Evolutionary conservation across 768 basidiomycete genomes (phyloP).

Genomic region (Gautieria morchelliformis): DNA sequence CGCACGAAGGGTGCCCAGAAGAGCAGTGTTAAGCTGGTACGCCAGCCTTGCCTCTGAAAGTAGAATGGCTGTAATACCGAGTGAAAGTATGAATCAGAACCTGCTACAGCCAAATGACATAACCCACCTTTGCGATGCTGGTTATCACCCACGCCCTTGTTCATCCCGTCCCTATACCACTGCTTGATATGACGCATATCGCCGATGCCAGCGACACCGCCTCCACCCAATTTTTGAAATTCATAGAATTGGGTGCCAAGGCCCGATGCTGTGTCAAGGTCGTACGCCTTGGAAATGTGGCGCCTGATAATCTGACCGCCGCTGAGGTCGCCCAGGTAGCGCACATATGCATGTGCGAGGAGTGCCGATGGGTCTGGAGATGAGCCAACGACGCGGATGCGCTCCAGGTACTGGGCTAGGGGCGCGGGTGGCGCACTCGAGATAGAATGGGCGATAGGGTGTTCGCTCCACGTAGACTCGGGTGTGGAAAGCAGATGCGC

Average conservation of each 20-base stretch:
- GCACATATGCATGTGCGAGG: slow-evolving; percentile 73
- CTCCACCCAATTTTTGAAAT: slow-evolving; percentile 47
- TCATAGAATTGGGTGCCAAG: slow-evolving; percentile 59
- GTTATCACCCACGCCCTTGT: slow-evolving; percentile 35
- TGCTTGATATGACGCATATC: slow-evolving; percentile 69
- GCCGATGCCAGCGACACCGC: slow-evolving; percentile 37
- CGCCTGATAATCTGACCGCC: slow-evolving; percentile 67
- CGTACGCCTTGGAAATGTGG: slow-evolving; percentile 57
- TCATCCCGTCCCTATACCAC: slow-evolving; percentile 53
- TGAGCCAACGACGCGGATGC: slow-evolving; percentile 40
- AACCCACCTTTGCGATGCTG: slow-evolving; percentile 32
- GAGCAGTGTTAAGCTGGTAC: slow-evolving; percentile 37
- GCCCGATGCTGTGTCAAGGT: slow-evolving; percentile 40
- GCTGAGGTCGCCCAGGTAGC: slow-evolving; percentile 73
- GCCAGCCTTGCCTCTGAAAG: slow-evolving; percentile 39
- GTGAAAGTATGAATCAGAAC: not conserved
- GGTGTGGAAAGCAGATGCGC: slow-evolving; percentile 44
- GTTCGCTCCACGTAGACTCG: slow-evolving; percentile 44
- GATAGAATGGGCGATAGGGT: slow-evolving; percentile 43
- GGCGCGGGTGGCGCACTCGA: slow-evolving; percentile 35
- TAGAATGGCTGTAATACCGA: slow-evolving; percentile 27
- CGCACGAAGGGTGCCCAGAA: slow-evolving; percentile 32
- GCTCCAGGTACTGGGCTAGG: slow-evolving; percentile 42
- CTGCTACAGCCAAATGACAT: not conserved
- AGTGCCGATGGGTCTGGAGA: slow-evolving; percentile 40